Conservation (phyloP, 805 yeast genomes). For the Barnettozyma californica region DNA sequence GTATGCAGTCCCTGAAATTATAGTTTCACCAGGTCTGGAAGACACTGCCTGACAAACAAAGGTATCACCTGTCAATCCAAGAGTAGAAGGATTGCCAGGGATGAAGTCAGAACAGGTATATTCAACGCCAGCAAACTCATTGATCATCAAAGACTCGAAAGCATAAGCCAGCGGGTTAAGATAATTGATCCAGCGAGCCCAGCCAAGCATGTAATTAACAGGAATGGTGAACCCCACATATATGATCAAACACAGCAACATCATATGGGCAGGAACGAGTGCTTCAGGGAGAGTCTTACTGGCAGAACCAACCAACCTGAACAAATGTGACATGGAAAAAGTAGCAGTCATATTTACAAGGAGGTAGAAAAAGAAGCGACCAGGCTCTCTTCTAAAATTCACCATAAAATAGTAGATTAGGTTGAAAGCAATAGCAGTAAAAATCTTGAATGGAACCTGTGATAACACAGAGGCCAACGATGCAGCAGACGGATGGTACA, state of each 20-base stretch:
- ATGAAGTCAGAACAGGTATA: conserved; percentile 43
- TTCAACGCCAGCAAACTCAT: conserved; percentile 41
- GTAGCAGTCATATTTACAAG: conserved; percentile 37
- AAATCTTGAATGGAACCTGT: conserved; percentile 56
- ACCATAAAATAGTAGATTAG: conserved; percentile 54
- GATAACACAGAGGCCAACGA: conserved; percentile 58
- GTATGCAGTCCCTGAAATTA: conserved; percentile 49
- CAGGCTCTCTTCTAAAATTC: conserved; percentile 41
- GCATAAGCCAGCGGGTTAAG: conserved; percentile 49
- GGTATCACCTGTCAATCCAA: conserved; percentile 24
- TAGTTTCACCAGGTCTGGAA: conserved; percentile 42
- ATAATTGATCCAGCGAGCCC: conserved; percentile 60
- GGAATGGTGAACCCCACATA: conserved; percentile 55
- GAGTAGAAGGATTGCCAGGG: conserved; percentile 30
- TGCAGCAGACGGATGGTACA: conserved; percentile 71
- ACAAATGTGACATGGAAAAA: conserved; percentile 46
- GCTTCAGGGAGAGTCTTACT: conserved; percentile 42
- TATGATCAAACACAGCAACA: conserved; percentile 40
- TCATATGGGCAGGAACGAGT: conserved; percentile 49
- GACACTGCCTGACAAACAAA: conserved; percentile 54
- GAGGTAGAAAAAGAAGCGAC: conserved; percentile 48
- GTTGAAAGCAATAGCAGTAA: conserved; percentile 39
- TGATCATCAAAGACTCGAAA: conserved; percentile 50
- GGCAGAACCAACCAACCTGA: conserved; percentile 46
- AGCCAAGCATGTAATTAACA: conserved; percentile 46